Evolutionary conservation across 495 filamentous ascomycete genomes (phyloP), one percentile per base, ranked within the genome.

Genomic region (Aspergillus heteromorphus): DNA sequence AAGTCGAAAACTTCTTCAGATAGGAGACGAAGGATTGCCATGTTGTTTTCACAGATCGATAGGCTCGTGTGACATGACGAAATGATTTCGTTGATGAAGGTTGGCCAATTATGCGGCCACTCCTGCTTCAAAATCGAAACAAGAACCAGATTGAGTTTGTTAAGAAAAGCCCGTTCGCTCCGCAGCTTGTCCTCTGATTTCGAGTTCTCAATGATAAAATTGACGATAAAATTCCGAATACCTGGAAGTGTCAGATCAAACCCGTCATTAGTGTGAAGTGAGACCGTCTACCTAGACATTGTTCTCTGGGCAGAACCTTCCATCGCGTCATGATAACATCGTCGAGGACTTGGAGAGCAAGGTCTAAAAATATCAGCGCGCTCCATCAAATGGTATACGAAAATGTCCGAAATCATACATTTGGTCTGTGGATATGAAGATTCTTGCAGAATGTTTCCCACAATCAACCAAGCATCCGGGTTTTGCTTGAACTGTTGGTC

Each of bases 71-170:
- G 91, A 67, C 92, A 97, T 23, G 92, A 95, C 10, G 89, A 87
- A 61, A 97, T 91, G 66, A 99, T 97, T 79, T 99, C 93, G 72
- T 96, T 97, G 81, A 97, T 97, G 71, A 99, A 99, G 7, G 90
- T 96, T 8, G 95, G 93, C 93, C 93, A 99, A 76, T 97, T 93
- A 68, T 97, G 92, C n/a, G 93, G 93, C 93, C 93, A 99, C 71
- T 99, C 93, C 72, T 99, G 93, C 77, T 99, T 99, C 62, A 99
- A 74, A 52, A 99, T 93, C 31, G 90, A 95, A 58, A 99, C 89
- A 49, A 99, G 86, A 19, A 97, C 92, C 49, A 99, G 83, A 59
- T 99, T 97, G 42, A 99, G 82, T 75, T 99, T 97, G 78, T 97
- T 97, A 63, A 99, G 70, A 25, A 99, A 86, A 38, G 90, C 88